Conservation (phyloP, 176 grass and related monocot genomes). For the Phragmites australis region DNA sequence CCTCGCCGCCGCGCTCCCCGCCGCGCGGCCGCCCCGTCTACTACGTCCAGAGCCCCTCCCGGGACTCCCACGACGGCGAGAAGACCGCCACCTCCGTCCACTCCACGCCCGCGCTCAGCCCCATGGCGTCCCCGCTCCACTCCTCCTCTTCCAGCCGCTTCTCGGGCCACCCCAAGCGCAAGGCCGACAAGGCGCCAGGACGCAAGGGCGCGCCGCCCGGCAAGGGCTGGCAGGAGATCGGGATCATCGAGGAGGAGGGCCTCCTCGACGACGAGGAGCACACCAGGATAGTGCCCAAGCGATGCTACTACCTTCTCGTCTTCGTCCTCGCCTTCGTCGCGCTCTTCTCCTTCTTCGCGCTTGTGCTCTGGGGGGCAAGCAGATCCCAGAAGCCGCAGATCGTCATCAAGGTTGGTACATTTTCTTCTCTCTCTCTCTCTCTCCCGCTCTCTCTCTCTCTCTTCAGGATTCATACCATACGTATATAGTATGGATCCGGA, state of each 20-base stretch:
- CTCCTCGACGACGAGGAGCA: constrained; percentile 59
- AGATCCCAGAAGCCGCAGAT: constrained; percentile 81
- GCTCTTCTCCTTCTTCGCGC: constrained; percentile 93
- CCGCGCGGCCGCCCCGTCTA: constrained; percentile 50
- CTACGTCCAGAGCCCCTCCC: constrained; percentile 92
- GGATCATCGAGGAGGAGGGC: constrained; percentile 76
- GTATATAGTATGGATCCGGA: neutral
- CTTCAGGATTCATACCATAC: neutral
- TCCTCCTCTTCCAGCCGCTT: constrained; percentile 84
- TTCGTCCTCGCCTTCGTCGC: constrained; percentile 59
- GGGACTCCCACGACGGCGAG: constrained; percentile 92
- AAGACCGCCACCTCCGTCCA: constrained; percentile 80
- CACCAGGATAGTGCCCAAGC: constrained; percentile 47
- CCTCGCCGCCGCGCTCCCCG: constrained; percentile 66
- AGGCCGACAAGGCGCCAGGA: neutral
- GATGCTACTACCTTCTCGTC: constrained; percentile 60
- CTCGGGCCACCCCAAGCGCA: constrained; percentile 47
- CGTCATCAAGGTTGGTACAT: constrained; percentile 42
- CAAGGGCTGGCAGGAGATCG: constrained; percentile 72
- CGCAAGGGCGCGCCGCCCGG: constrained; percentile 46
- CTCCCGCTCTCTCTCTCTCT: no score
- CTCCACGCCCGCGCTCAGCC: constrained; percentile 70
- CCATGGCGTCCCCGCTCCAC: constrained; percentile 70
- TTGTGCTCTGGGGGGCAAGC: constrained; percentile 93
- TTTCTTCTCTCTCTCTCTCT: neutral